These are phyloP conservation scores for Macrocybe sp. DNA, from an alignment of 1,284 basidiomycete species.

Conservation along the genomic window DNA sequence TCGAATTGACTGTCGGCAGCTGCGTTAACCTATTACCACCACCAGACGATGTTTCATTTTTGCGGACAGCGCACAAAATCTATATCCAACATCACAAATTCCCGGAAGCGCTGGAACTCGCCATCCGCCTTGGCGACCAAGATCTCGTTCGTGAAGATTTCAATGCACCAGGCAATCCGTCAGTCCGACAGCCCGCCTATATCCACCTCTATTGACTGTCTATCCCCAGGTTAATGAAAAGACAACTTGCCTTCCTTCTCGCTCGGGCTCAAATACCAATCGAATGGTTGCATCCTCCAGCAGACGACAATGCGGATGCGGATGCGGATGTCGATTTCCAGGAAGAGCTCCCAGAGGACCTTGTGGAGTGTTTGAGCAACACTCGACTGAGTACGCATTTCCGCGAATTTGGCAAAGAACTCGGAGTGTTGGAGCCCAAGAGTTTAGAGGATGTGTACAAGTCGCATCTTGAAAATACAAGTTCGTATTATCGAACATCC, in stretches of 20 bases:
- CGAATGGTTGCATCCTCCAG: constrained; percentile 76
- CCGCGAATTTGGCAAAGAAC: constrained; percentile 91
- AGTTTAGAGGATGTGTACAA: constrained; percentile 98
- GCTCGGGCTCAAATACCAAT: constrained; percentile 90
- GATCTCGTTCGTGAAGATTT: constrained; percentile 84
- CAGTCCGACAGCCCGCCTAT: constrained; percentile 24
- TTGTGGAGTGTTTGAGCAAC: constrained; percentile 84
- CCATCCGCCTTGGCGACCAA: constrained; percentile 83
- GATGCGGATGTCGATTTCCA: constrained; percentile 47
- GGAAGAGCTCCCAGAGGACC: constrained; percentile 76
- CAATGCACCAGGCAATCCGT: constrained; percentile 82
- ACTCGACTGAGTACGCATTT: constrained; percentile 82
- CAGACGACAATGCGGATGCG: constrained; percentile 49
- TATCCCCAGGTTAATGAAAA: constrained; percentile 75
- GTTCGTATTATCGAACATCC: constrained; percentile 36
- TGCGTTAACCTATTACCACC: constrained; percentile 91
- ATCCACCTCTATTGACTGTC: constrained; percentile 1
- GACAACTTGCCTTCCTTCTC: constrained; percentile 92
- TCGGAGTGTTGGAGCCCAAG: constrained; percentile 88
- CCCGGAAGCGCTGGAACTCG: constrained; percentile 87
- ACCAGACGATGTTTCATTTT: constrained; percentile 90
- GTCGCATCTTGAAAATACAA: constrained; percentile 87
- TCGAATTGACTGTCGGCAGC: constrained; percentile 33
- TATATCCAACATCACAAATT: constrained; percentile 88
- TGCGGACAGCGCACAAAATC: constrained; percentile 86